Conservation (phyloP, 306 rosid genomes). For the Glycine latifolia region DNA sequence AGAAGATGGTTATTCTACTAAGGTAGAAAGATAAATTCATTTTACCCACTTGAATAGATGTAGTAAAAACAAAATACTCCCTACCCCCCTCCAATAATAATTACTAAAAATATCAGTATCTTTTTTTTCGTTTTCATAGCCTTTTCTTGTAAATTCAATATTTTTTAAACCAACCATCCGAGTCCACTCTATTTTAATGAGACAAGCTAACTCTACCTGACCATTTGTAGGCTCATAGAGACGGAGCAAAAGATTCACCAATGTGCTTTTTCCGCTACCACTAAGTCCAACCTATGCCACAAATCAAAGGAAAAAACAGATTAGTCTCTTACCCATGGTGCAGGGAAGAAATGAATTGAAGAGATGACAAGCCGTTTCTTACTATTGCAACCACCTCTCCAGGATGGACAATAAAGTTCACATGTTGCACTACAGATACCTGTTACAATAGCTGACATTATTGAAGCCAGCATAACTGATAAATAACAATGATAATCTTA, state of each 20-base stretch:
- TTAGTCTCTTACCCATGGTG: conserved; percentile 43
- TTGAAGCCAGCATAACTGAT: conserved; percentile 41
- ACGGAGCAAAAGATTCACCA: conserved; percentile 94
- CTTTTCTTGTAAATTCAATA: conserved; percentile 14
- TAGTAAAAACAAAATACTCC: conserved; percentile 23
- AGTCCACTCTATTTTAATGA: conserved; percentile 13
- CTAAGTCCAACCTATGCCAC: conserved; percentile 87
- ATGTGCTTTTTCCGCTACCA: conserved; percentile 97
- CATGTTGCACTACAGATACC: conserved; percentile 79
- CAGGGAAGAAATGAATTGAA: conserved; percentile 41
- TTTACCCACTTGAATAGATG: conserved; percentile 7
- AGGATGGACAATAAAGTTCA: conserved; percentile 76
- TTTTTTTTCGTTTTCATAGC: neutral
- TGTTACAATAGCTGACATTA: conserved; percentile 53
- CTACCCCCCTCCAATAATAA: neutral
- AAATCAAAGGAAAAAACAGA: conserved; percentile 39
- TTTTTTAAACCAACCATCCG: conserved; percentile 12
- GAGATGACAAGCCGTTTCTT: conserved; percentile 55
- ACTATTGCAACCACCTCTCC: conserved; percentile 94
- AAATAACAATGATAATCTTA: conserved; percentile 45
- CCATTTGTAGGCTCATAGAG: conserved; percentile 94
- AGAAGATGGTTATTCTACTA: conserved; percentile 2
- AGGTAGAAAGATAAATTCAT: neutral
- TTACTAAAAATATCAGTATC: neutral
- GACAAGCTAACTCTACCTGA: conserved; percentile 67